phyloP scores from a whole-genome alignment of 176 grass and related monocot genomes.

The Musa troglodytarum region DNA sequence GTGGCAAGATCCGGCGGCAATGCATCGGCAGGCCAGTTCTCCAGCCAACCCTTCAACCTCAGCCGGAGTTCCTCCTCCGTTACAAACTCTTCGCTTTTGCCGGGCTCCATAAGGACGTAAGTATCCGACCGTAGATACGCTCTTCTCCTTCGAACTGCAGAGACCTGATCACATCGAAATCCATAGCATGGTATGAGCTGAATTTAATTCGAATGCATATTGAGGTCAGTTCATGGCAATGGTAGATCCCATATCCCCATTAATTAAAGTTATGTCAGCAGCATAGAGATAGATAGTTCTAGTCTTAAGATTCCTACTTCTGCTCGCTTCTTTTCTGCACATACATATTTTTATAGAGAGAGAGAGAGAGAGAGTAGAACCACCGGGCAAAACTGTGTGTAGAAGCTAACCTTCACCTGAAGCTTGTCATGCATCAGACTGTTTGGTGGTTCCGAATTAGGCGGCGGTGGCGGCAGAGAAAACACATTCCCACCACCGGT shows the following conservation, averaged over 20 bases:
- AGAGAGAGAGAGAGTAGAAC: no score
- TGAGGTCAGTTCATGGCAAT: no score
- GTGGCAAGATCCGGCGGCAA: constrained; percentile 62
- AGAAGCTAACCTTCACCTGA: constrained; percentile 1
- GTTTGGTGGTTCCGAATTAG: background rate
- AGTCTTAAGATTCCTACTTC: no score
- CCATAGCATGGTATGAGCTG: no score
- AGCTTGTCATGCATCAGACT: background rate
- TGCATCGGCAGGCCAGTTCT: constrained; percentile 40
- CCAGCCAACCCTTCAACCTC: constrained; percentile 54
- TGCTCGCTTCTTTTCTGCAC: no score
- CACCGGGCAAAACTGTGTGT: no score
- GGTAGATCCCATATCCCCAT: no score
- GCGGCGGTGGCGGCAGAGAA: background rate
- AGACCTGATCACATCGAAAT: constrained; percentile 24
- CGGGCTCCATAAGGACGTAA: constrained; percentile 71
- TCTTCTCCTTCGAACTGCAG: constrained; percentile 36
- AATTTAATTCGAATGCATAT: no score
- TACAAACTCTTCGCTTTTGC: constrained; percentile 49
- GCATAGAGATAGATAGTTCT: no score
- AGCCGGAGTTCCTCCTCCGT: constrained; percentile 62
- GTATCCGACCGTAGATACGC: constrained; percentile 58
- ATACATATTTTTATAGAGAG: no score
- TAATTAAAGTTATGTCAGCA: no score
- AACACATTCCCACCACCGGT: background rate